Evolutionary conservation across 2,329 filamentous ascomycete genomes (phyloP), one percentile per base, ranked within the genome.

Genomic region (Arthrobotrys sinensis): DNA sequence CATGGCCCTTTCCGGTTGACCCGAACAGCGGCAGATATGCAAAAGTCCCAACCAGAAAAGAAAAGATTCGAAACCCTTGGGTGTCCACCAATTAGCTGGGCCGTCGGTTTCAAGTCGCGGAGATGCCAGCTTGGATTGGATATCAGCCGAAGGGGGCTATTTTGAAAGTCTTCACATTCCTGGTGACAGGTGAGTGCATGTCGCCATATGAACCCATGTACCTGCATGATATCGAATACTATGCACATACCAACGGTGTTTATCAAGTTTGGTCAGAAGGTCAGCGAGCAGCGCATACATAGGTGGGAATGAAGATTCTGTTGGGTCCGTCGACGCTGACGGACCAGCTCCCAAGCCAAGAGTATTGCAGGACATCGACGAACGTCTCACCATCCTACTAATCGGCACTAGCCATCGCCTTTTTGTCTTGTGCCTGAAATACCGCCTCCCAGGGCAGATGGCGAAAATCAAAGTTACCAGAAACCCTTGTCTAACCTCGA

Each of bases 11-110:
- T 71, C 68, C 57, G 68, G 63, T 65, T 53, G 24, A 72, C 24
- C 68, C 46, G 68, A 72, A 57, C 46, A 34, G 60, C 60, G 60
- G 48, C 68, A 72, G 60, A 46, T 72, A 36, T 69, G 65, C 65
- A 57, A 53, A 34, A 10, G 14, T 36, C 55, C 48, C 64, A 46
- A 24, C 65, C 24, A 60, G 21, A 38, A n/a, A n/a, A n/a, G n/a
- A n/a, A n/a, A n/a, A n/a, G n/a, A n/a, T n/a, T n/a, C n/a, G n/a
- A n/a, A n/a, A n/a, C n/a, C n/a, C n/a, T n/a, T n/a, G n/a, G n/a
- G n/a, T n/a, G n/a, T n/a, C n/a, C n/a, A n/a, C n/a, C n/a, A n/a
- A n/a, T n/a, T n/a, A n/a, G n/a, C n/a, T n/a, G n/a, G n/a, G 11
- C 50, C 16, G 24, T 36, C 46, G 28, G 52, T 60, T 60, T 68